Base-by-base conservation (phyloP, 1,284 basidiomycete genomes). In the Ustilago loliicola region DNA sequence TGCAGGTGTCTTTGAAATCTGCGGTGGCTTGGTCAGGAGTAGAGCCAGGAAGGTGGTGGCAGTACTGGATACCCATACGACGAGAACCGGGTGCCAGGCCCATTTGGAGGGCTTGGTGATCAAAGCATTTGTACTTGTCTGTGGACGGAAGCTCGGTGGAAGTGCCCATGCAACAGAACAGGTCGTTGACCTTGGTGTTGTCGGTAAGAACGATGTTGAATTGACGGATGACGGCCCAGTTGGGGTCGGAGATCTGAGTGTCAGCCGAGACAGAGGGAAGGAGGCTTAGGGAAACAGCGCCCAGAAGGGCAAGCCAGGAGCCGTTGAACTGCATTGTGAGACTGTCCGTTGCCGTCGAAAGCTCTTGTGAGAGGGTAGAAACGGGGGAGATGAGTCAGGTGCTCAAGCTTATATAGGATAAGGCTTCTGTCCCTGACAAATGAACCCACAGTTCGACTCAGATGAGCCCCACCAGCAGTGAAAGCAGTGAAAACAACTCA, bases 131-230 rank as follows among this genome's bases (percentile, higher is more conserved):
- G 17, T 56, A 67, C 51, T 64, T n/a, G 17, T 5, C 25, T 9
- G 40, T 8, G 2, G 51, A 32, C 1, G 25, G 1, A 0, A 67
- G 15, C n/a, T 67, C 70, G 34, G 10, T 27, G 15, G 29, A 1
- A 1, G 53, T 3, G 15, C 68, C 68, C 74, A 68, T 68, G 29
- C 74, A 77, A 47, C 74, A 77, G 11, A 25, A 29, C 10, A 77
- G 32, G 38, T 77, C 74, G 19, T 17, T 25, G 21, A 61, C 25
- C 29, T 77, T 77, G 59, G 61, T 72, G 58, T 77, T 77, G 62
- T 69, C 69, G 13, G 74, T 72, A 2, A 77, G 56, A 19, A 77
- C 59, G 15, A 64, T 27, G 66, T 77, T 77, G 68, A 63, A 72
- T 7, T 68, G 36, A 2, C 55, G 60, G 8, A 66, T 62, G 17